Evolutionary conservation across 2,329 filamentous ascomycete genomes (phyloP), one percentile per base, ranked within the genome.

Genomic region (Didymella sp.): DNA sequence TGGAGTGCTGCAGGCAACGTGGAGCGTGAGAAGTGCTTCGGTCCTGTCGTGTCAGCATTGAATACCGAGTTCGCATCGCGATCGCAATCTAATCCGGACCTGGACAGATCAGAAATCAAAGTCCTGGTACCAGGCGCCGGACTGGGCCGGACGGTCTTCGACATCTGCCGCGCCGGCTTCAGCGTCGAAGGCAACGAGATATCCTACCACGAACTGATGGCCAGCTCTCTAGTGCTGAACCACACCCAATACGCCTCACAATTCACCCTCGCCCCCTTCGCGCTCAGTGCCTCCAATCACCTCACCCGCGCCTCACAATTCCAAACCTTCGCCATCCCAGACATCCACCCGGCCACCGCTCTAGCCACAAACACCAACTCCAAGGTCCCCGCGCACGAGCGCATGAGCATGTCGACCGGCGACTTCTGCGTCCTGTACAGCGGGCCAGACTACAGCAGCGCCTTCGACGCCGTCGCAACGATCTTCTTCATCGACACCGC

Each of bases 401-500:
- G 86, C 30, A 96, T 99, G 92, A 87, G 87, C 70, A 98, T 99
- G 94, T 89, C 89, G 21, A 90, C 93, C 0, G 92, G 92, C 3
- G 95, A 99, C 73, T 99, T 99, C 70, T 85, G 96, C 54, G 89
- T 92, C n/a, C 77, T 93, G 0, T 99, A 99, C 74, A 84, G 82
- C 24, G 82, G 88, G 56, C 80, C 84, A 1, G 83, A 84, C 0
- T 85, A 90, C 66, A 76, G 78, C 8, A 82, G 82, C 0, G 69
- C 76, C 0, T 98, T 92, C 74, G 88, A 97, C 69, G 92, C 89
- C 1, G 91, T 98, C 2, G 87, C 91, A 0, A 91, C 90, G 2
- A 90, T 96, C 11, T 99, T 98, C 79, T 99, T 99, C 79, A 89
- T 99, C 56, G 96, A 99, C 74, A 99, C 95, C 1, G 95, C 95